Evolutionary conservation across 192 early-diverging fungal species (phyloP).

Genomic region (Linderina pennispora): DNA sequence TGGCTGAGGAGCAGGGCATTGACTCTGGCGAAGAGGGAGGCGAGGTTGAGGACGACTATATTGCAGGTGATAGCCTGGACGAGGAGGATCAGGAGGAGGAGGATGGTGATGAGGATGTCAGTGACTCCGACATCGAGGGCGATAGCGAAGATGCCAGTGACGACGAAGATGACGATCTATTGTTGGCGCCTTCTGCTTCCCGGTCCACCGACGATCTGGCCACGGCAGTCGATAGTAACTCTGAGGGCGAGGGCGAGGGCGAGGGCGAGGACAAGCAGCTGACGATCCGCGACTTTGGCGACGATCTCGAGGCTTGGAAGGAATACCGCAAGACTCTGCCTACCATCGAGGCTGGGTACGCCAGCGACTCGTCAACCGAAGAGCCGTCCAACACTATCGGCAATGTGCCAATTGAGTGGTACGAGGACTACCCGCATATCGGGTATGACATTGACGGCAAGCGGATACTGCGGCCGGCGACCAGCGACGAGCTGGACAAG

Average conservation of each 20-base stretch:
- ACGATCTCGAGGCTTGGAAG: slow-evolving; percentile 31
- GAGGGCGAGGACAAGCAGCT: slow-evolving; percentile 46
- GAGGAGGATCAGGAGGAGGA: slow-evolving; percentile 8
- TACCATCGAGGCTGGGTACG: slow-evolving; percentile 91
- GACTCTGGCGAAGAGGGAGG: slow-evolving; percentile 49
- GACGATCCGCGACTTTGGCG: slow-evolving; percentile 42
- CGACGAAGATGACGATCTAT: slow-evolving; percentile 13
- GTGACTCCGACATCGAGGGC: slow-evolving; percentile 47
- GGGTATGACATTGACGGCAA: slow-evolving; percentile 95
- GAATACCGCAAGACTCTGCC: slow-evolving; percentile 56
- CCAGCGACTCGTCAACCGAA: slow-evolving; percentile 87
- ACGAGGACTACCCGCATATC: slow-evolving; percentile 93
- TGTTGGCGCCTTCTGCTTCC: slow-evolving; percentile 44
- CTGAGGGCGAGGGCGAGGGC: slow-evolving; percentile 14
- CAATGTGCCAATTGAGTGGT: slow-evolving; percentile 96
- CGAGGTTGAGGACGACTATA: slow-evolving; percentile 18
- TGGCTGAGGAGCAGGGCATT: slow-evolving; percentile 39
- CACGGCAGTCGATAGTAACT: slow-evolving; percentile 36
- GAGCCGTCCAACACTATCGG: slow-evolving; percentile 90
- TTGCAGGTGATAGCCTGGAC: slow-evolving; percentile 7
- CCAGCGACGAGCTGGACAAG: slow-evolving; percentile 88
- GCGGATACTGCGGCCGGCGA: slow-evolving; percentile 80
- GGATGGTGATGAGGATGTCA: slow-evolving; percentile 22
- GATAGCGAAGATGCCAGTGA: slow-evolving; percentile 45
- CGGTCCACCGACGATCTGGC: slow-evolving; percentile 45